These are phyloP conservation scores for Fusarium cyanostomum DNA, from an alignment of 2,329 filamentous ascomycete species.

Conservation along the genomic window DNA sequence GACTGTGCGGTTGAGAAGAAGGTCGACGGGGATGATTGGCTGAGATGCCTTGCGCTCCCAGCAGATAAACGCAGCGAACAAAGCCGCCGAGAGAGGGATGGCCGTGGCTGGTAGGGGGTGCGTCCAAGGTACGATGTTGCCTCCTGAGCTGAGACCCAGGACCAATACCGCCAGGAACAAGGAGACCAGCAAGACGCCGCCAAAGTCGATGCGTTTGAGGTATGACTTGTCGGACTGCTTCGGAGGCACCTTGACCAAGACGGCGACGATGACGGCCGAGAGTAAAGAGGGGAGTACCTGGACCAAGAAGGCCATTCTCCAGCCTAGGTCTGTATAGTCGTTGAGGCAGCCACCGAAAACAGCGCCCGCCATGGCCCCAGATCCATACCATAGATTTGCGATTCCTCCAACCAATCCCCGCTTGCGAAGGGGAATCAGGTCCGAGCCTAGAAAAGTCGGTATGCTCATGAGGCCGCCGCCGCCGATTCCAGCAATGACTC, in stretches of 20 bases:
- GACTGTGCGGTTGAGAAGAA: constrained; percentile 76
- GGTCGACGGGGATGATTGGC: constrained; percentile 79
- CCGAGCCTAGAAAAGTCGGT: constrained; percentile 67
- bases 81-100: constrained; percentile 66
- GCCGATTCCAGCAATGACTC: constrained; percentile 78
- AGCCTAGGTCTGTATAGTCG: neutral
- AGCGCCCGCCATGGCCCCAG: neutral
- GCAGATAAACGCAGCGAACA: constrained; percentile 69
- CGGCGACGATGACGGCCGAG: neutral
- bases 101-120: constrained; percentile 74
- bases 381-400: constrained; percentile 2
- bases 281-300: neutral
- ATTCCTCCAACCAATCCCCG: neutral
- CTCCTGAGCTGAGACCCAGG: constrained; percentile 78
- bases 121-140: constrained; percentile 79
- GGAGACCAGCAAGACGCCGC: constrained; percentile 70
- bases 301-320: constrained; percentile 1
- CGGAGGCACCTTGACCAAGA: constrained; percentile 62
- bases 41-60: constrained; percentile 70
- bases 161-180: constrained; percentile 73
- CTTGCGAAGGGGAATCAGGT: constrained; percentile 73
- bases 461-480: constrained; percentile 78
- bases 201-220: constrained; percentile 76
- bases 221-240: constrained; percentile 72
- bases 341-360: constrained; percentile 7